Evolutionary conservation across 805 yeast genomes (phyloP), one percentile per base, ranked within the genome.

Genomic region (Diddensiella transvaalensis): DNA sequence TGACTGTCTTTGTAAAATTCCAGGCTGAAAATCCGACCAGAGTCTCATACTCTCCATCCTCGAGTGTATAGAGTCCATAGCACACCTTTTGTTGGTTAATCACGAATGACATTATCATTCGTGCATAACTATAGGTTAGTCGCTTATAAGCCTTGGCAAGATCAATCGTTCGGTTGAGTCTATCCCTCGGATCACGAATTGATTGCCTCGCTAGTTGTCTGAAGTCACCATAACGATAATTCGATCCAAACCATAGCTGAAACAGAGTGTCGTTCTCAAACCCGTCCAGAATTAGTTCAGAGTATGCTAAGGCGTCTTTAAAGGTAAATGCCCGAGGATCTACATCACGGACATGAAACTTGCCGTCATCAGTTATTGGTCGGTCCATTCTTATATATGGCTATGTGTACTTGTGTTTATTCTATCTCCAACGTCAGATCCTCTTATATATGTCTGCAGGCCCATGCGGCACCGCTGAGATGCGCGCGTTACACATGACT

Each of bases 221-320:
- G 13, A 32, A 18, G 38, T 51, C 35, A 4, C 40, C 42, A 32
- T 37, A 43, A 11, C 22, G 29, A 22, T 44, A 47, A 19, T 32
- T 22, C 2, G 50, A 45, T 15, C 54, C 56, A 32, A 47, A 38
- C 46, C 46, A 42, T 15, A 42, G 40, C 10, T 11, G n/a, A 37
- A 53, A 50, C 32, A 45, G 18, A 3, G 22, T 32, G 22, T 50
- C 52, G 2, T 44, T 26, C 26, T 44, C 33, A 32, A 53, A 53
- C 3, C 43, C 13, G 18, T 50, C 51, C 17, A 43, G 22, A 21
- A 47, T 15, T 3, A 50, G 26, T 22, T 50, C 51, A 8, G 48
- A 19, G 2, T 32, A 21, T 22, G 43, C 18, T 5, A 50, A 26
- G 18, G 36, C 41, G 17, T 44, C 43, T 8, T 35, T 22, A 22